Base-by-base conservation (phyloP, 1,284 basidiomycete species). In the Puccinia triticina region DNA sequence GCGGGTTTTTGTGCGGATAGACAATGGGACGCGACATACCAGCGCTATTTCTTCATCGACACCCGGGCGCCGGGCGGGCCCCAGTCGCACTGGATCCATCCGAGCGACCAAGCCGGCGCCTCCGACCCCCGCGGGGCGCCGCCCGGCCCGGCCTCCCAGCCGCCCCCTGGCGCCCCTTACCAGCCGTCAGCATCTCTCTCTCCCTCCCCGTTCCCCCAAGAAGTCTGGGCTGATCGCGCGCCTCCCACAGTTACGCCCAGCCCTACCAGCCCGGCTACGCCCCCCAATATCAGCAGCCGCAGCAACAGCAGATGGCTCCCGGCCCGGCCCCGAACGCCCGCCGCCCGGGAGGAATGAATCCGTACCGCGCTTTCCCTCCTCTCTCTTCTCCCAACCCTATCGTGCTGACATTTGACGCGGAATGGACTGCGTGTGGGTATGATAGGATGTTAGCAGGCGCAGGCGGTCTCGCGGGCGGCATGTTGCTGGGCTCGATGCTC, bases 1-100 rank as follows among this genome's bases (percentile, higher is more conserved):
- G n/a, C n/a, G n/a, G n/a, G n/a, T n/a, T n/a, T n/a, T n/a, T n/a
- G n/a, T n/a, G n/a, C n/a, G n/a, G n/a, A 23, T 37, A 81, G 78
- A 64, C 66, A 81, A 81, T 81, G 78, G 78, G n/a, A 81, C 43
- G 53, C 26, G 0, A 26, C 57, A 26, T 81, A 81, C 23, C 37
- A 73, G 48, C 59, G 78, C n/a, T 61, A 46, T 26, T 81, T 72
- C 34, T 81, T 64, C 43, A 43, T 81, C 48, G 46, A 81, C 14
- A 81, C 78, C 10, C 3, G 29, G 10, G 55, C 37, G 18, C 71
- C 67, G 7, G 26, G n/a, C 26, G 78, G 78, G 7, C 78, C 78
- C 8, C n/a, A 61, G 29, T 81, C 78, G 11, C 78, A 81, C 43
- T 81, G 78, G 78, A 74, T 37, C 12, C 78, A 81, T 66, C 78